A percentile compares a stretch with the other conserved stretches of the same genome.
Conservation (phyloP, 805 yeast species). For the Myxozyma melibiosi region DNA sequence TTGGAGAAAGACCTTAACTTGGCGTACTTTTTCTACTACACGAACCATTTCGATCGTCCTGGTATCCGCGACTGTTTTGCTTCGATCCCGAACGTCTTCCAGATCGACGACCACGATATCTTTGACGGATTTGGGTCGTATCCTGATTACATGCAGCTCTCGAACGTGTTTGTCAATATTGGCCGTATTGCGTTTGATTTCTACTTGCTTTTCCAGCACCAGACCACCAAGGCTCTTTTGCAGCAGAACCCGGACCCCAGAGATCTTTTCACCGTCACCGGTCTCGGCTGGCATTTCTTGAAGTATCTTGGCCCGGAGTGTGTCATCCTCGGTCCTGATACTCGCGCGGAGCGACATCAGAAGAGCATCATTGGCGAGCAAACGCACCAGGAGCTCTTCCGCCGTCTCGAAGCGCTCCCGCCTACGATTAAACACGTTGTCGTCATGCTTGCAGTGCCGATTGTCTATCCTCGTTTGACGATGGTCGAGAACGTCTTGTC, state of each 20-base stretch:
- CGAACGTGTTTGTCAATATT: slow-evolving; percentile 66
- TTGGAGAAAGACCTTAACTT: slow-evolving; percentile 58
- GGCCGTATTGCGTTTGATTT: slow-evolving; percentile 82
- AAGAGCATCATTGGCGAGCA: slow-evolving; percentile 55
- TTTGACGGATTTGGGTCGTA: slow-evolving; percentile 97
- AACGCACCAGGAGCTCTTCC: slow-evolving; percentile 64
- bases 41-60: slow-evolving; percentile 87
- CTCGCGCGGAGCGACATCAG: slow-evolving; percentile 84
- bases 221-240: slow-evolving; percentile 50
- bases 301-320: slow-evolving; percentile 74
- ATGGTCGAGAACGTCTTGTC: slow-evolving; percentile 81
- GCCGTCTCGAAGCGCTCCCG: slow-evolving; percentile 60
- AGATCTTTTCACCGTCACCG: slow-evolving; percentile 46
- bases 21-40: slow-evolving; percentile 72
- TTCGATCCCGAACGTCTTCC: slow-evolving; percentile 80
- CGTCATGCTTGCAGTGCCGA: slow-evolving; percentile 90
- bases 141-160: slow-evolving; percentile 69
- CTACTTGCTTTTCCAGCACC: slow-evolving; percentile 92
- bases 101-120: slow-evolving; percentile 94
- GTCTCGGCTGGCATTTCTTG: slow-evolving; percentile 72
- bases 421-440: slow-evolving; percentile 70
- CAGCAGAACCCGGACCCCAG: slow-evolving; percentile 26
- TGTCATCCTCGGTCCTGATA: slow-evolving; percentile 79
- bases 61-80: slow-evolving; percentile 76
- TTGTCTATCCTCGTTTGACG: slow-evolving; percentile 90